A percentile compares a stretch with the other conserved stretches of the same genome.
phyloP scores from a whole-genome alignment of 306 rosid genomes.

The Quillaja saponaria region DNA sequence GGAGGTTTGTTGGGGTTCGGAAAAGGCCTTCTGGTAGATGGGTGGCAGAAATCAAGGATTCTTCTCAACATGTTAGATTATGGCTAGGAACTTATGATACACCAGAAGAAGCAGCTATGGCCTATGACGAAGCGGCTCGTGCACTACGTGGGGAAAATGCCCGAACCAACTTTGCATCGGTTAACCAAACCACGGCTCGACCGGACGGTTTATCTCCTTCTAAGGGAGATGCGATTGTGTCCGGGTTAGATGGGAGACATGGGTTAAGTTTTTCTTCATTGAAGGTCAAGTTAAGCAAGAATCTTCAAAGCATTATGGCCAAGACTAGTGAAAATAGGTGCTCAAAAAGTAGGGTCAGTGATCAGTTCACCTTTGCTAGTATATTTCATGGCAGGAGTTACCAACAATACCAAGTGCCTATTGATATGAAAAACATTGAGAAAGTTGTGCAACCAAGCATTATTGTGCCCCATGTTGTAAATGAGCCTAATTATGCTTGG shows the following conservation, averaged over 20 bases:
- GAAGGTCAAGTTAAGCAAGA: slow-evolving; percentile 75
- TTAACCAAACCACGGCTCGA: slow-evolving; percentile 19
- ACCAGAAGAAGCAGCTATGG: slow-evolving; percentile 88
- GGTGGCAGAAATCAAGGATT: slow-evolving; percentile 97
- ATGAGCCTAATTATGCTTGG: slow-evolving; percentile 40
- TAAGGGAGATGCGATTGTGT: neutral
- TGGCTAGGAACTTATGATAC: slow-evolving; percentile 95
- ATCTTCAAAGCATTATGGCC: slow-evolving; percentile 74
- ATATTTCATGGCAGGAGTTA: slow-evolving; percentile 61
- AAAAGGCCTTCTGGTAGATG: slow-evolving; percentile 92
- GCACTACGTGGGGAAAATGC: slow-evolving; percentile 82
- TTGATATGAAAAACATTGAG: slow-evolving; percentile 51
- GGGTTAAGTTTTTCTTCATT: slow-evolving; percentile 69
- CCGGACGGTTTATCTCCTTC: slow-evolving; percentile 21
- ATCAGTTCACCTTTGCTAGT: slow-evolving; percentile 77
- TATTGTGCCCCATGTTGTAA: slow-evolving; percentile 58
- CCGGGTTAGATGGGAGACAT: slow-evolving; percentile 35
- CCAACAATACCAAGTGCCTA: slow-evolving; percentile 43
- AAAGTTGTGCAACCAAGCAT: slow-evolving; percentile 80
- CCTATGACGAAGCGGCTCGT: slow-evolving; percentile 86
- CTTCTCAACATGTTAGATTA: slow-evolving; percentile 75
- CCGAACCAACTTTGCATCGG: slow-evolving; percentile 64
- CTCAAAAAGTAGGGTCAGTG: slow-evolving; percentile 81
- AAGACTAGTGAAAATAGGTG: slow-evolving; percentile 52
- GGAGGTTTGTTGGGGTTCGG: slow-evolving; percentile 79